These are phyloP conservation scores for Picochlorum sp. DNA, from an alignment of 139 green algal genomes.

Conservation along the genomic window DNA sequence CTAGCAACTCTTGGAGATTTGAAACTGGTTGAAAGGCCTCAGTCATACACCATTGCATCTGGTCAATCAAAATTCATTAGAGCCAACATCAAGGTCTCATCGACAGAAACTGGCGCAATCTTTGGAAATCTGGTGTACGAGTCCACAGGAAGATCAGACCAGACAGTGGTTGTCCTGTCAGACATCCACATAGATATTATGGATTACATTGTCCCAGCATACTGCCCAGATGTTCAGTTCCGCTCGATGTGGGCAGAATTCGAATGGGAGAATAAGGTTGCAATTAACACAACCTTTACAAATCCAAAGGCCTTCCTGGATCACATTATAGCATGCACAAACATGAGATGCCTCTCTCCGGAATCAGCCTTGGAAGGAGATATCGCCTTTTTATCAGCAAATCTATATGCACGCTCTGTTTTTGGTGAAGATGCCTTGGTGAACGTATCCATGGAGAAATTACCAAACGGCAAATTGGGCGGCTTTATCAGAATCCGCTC, in stretches of 20 bases:
- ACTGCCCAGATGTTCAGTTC: constrained; percentile 75
- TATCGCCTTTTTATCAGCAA: constrained; percentile 92
- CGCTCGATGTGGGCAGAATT: constrained; percentile 98
- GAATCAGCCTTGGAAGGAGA: constrained; percentile 74
- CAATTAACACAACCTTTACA: constrained; percentile 88
- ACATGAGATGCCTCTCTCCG: constrained; percentile 95
- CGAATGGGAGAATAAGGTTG: constrained; percentile 99
- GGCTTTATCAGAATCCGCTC: constrained; percentile 93
- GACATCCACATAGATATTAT: constrained; percentile 99
- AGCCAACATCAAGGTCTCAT: constrained; percentile 73
- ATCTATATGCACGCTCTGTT: constrained; percentile 89
- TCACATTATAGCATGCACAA: constrained; percentile 91
- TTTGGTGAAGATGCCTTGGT: constrained; percentile 98
- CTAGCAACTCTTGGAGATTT: constrained; percentile 98
- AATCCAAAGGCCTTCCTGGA: constrained; percentile 82
- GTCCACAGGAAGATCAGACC: constrained; percentile 52
- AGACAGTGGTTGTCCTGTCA: constrained; percentile 90
- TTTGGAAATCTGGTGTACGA: constrained; percentile 99
- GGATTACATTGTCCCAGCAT: constrained; percentile 96
- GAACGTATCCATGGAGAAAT: constrained; percentile 93
- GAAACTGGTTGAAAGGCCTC: constrained; percentile 95
- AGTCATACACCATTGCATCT: constrained; percentile 82
- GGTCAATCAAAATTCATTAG: constrained; percentile 45
- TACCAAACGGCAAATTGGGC: constrained; percentile 68
- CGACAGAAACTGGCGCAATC: constrained; percentile 97